These are phyloP conservation scores for Cucumis sativus DNA, from an alignment of 306 rosid genomes.

Conservation along the genomic window DNA sequence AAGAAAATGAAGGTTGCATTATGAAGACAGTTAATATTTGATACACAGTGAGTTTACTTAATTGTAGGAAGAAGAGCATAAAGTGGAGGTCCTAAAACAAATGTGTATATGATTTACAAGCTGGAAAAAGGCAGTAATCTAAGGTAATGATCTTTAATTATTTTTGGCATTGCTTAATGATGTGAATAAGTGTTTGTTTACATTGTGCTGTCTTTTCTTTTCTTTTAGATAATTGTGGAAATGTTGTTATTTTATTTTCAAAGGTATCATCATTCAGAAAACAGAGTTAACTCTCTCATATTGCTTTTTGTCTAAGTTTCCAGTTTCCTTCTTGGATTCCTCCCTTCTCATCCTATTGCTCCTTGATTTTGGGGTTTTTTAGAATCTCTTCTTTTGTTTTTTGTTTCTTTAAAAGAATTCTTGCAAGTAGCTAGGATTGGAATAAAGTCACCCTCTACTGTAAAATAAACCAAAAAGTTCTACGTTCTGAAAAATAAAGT, in stretches of 20 bases:
- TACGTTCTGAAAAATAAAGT: background rate
- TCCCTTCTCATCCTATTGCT: background rate
- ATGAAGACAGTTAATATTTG: too few relatives aligned
- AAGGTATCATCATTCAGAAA: background rate
- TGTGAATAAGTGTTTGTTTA: background rate
- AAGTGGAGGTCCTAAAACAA: background rate
- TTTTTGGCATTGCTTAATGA: background rate
- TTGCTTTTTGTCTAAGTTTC: background rate
- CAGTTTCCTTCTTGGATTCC: conserved; percentile 3
- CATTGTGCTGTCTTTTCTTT: background rate
- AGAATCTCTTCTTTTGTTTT: background rate
- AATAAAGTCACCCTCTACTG: background rate
- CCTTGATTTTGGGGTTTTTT: conserved; percentile 6
- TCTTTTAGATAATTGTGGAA: background rate
- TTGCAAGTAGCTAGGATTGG: background rate
- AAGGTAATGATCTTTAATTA: background rate
- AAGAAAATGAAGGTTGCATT: too few relatives aligned
- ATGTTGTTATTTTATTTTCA: background rate
- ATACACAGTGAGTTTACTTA: too few relatives aligned
- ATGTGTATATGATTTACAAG: background rate
- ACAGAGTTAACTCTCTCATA: background rate
- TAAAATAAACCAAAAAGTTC: background rate
- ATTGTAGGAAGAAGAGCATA: background rate
- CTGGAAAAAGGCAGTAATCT: background rate
- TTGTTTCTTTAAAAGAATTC: background rate